Conservation (phyloP, 768 basidiomycete species). For the Collybia mongolica region DNA sequence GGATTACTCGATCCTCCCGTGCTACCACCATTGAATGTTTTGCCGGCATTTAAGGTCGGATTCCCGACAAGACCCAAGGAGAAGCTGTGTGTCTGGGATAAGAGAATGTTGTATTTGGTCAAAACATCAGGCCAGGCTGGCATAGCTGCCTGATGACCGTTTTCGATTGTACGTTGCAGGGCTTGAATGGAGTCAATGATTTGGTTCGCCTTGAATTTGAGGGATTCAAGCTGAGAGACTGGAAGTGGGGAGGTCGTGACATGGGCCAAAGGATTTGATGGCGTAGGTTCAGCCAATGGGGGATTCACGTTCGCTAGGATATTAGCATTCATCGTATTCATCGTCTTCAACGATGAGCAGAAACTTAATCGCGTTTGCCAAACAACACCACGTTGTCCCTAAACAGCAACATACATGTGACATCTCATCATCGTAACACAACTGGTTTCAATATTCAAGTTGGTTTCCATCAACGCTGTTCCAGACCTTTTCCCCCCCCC, state of each 20-base stretch:
- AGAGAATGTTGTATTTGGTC: conserved; percentile 80
- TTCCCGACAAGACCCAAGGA: conserved; percentile 39
- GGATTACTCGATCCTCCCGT: conserved; percentile 36
- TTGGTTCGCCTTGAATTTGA: conserved; percentile 74
- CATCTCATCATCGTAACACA: neutral
- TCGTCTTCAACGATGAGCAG: neutral
- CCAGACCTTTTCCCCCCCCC: neutral
- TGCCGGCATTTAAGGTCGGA: conserved; percentile 17
- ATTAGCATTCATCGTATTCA: neutral
- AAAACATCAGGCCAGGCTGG: conserved; percentile 85
- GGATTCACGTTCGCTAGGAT: neutral
- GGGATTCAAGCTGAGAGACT: conserved; percentile 70
- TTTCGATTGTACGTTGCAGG: conserved; percentile 63
- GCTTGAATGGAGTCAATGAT: conserved; percentile 75
- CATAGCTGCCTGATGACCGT: conserved; percentile 56
- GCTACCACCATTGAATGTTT: conserved; percentile 3
- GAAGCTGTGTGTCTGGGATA: conserved; percentile 81
- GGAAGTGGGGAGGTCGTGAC: conserved; percentile 41
- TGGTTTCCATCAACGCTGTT: conserved; percentile 1
- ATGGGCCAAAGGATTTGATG: conserved; percentile 1
- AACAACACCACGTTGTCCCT: neutral
- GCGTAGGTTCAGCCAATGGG: neutral
- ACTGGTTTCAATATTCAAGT: neutral
- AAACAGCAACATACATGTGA: neutral
- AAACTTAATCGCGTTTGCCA: neutral